Percentiles rank a stretch among this genome's conserved stretches.
phyloP scores from a whole-genome alignment of 306 rosid species.

The cucumber (Cucumis sativus) region Cucumber_9930_V3 NC_026655.2:18906501-18907000 shows the following conservation, averaged over 20 bases:
- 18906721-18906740: not conserved
- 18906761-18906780: conserved; percentile 10
- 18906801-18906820: not conserved
- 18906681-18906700: conserved; percentile 7
- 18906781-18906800: not conserved
- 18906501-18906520: too few species aligned
- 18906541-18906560: too few species aligned
- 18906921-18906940: too few species aligned
- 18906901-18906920: too few species aligned
- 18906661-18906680: conserved; percentile 10
- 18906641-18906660: conserved; percentile 4
- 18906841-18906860: not conserved
- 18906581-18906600: too few species aligned
- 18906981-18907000: too few species aligned
- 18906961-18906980: too few species aligned
- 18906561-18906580: too few species aligned
- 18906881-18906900: not conserved
- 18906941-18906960: too few species aligned
- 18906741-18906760: conserved; percentile 15
- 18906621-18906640: not conserved
- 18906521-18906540: too few species aligned
- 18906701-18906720: not conserved
- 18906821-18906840: not conserved
- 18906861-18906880: not conserved
- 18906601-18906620: not conserved